These are phyloP conservation scores for Pleurotus giganteus DNA, from an alignment of 768 basidiomycete species.

Conservation along the genomic window DNA sequence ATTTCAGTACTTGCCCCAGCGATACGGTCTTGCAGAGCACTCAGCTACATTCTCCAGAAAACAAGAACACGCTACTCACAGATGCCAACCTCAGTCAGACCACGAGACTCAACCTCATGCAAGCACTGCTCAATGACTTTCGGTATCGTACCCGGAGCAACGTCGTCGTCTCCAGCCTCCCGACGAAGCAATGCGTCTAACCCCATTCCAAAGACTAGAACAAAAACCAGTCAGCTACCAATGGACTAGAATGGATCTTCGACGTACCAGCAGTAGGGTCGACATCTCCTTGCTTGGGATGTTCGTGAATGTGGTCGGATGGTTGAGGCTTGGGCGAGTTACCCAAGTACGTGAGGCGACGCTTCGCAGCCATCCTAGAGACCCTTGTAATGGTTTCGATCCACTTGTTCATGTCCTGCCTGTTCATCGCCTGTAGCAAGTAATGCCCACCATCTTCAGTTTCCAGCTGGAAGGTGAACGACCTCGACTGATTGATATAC, in stretches of 20 bases:
- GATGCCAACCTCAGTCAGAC: conserved; percentile 79
- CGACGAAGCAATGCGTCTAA: conserved; percentile 66
- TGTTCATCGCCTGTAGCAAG: conserved; percentile 69
- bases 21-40: conserved; percentile 61
- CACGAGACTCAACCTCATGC: conserved; percentile 69
- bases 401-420: conserved; percentile 75
- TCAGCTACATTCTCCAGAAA: not conserved
- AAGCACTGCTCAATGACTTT: conserved; percentile 64
- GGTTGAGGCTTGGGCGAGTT: conserved; percentile 71
- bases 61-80: conserved; percentile 47
- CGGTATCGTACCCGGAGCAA: conserved; percentile 61
- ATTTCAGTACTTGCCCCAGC: conserved; percentile 75
- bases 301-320: conserved; percentile 70
- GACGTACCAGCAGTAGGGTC: conserved; percentile 73
- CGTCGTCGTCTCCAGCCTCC: conserved; percentile 49
- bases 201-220: conserved; percentile 72
- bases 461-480: conserved; percentile 79
- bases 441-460: conserved; percentile 89
- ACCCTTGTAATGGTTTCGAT: conserved; percentile 70
- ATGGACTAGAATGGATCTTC: not conserved
- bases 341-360: conserved; percentile 78
- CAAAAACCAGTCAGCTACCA: conserved; percentile 9
- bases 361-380: conserved; percentile 70
- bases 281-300: conserved; percentile 54
- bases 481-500: conserved; percentile 78